Evolutionary conservation across 495 filamentous ascomycete species (phyloP), one percentile per base, ranked within the genome.

Genomic region (Aspergillus bertholletiae): DNA sequence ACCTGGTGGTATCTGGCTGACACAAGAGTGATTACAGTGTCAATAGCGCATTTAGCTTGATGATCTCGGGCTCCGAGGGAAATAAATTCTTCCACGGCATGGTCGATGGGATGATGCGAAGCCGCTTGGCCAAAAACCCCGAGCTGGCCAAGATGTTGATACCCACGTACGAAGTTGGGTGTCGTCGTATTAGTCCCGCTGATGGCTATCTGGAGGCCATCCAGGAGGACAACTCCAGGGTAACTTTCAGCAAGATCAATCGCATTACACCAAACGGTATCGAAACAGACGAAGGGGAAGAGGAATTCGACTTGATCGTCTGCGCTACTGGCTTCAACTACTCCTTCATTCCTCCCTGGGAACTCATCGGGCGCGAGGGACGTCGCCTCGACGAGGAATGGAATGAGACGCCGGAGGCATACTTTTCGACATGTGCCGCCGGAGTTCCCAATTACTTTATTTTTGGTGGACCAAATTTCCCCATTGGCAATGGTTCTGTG

Each of bases 381-480:
- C 56, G 58, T 17, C 59, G 53, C 12, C 52, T 75, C 9, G 57
- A 34, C 15, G 63, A 61, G 13, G 55, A 54, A 22, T 66, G 61
- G 47, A 46, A 57, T 7, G 45, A 70, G 8, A 63, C 62, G 1
- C 60, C 62, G 1, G 35, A 58, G 32, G 67, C 71, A 5, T 81
- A 75, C 43, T 65, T 80, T 35, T 61, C 63, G 9, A 62, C 77
- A 12, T 63, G 64, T 21, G 66, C 63, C 3, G 62, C 61, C 22
- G 59, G 65, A 3, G 71, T 77, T 39, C 77, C 79, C 0, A 80
- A 80, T 51, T 75, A 71, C 17, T 74, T 81, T 50, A 73, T 74
- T 61, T 66, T 85, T 37, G 71, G 75, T 26, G 84, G 84, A 5
- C 83, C 83, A 0, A 79, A 85, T 51, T 74, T 71, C 23, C 71